Evolutionary conservation across 768 basidiomycete genomes (phyloP), one percentile per base, ranked within the genome.

Genomic region (Tylopilus cervinicoccineus): DNA sequence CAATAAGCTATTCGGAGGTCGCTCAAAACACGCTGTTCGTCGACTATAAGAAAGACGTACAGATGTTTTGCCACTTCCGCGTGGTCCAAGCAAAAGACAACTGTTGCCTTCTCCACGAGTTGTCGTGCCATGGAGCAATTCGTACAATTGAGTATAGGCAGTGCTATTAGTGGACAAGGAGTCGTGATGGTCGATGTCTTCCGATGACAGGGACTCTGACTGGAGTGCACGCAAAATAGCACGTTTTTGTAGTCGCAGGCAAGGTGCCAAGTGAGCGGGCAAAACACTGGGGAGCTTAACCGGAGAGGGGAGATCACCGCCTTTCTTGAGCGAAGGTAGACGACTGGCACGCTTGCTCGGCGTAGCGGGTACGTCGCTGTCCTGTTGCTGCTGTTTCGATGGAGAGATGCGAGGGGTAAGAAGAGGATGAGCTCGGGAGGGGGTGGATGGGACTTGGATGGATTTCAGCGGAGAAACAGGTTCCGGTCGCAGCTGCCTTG

Each of bases 41-140:
- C 47, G 14, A 20, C 36, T 14, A 39, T 28, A 26, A 24, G 38
- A 34, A 50, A 43, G 40, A 50, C 48, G 58, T 64, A 91, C 90
- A 50, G 74, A 73, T 1, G 88, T 85, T 70, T 97, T 96, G 17
- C 93, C 94, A 52, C 85, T 87, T 14, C 91, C 90, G 51, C 84
- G 75, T 2, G 91, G 85, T 17, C 94, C 94, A 37, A 93, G 73
- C 4, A 97, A 62, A 46, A 96, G 74, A 60, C 93, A 96, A 49
- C 93, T 95, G 53, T 97, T 97, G 4, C 94, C 93, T 72, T 97
- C 94, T 10, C 86, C 87, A 24, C 93, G 78, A 19, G 70, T 70
- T 5, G 88, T 75, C 2, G 90, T 91, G 11, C 93, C 93, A 19
- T 68, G 63, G 5, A 96, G 70, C 19, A 97, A 67, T 39, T 80